These are phyloP conservation scores for Sporothrix brunneoviolacea DNA, from an alignment of 2,329 filamentous ascomycete genomes.

Conservation along the genomic window DNA sequence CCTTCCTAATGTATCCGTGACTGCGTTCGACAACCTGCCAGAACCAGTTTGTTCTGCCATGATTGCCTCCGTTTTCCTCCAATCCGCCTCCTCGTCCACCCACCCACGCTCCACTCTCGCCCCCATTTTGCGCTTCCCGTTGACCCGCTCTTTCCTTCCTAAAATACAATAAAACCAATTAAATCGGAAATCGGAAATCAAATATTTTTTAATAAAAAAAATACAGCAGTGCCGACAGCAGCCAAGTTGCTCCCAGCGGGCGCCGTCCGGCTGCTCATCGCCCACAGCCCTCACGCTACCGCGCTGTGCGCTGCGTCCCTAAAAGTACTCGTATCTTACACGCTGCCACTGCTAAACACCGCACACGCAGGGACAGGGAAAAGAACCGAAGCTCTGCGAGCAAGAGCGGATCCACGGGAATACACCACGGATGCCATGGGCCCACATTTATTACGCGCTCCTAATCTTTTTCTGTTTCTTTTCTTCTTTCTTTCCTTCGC, in stretches of 20 bases:
- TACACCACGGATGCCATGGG: background rate
- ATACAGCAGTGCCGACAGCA: background rate
- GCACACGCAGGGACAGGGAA: no score
- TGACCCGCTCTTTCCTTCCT: slow-evolving; percentile 9
- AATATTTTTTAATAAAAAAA: background rate
- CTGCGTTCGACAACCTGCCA: background rate
- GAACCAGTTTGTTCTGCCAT: background rate
- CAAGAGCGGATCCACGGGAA: slow-evolving; percentile 11
- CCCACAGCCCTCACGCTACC: no score
- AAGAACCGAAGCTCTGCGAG: no score
- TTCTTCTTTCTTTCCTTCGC: slow-evolving; percentile 4
- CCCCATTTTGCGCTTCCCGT: slow-evolving; percentile 4
- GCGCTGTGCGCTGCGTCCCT: no score
- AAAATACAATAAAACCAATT: background rate
- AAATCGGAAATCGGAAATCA: background rate
- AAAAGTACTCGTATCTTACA: no score
- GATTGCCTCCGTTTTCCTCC: background rate
- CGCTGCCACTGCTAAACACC: no score
- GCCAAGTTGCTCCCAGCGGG: no score
- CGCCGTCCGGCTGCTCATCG: no score
- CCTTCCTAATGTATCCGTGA: background rate
- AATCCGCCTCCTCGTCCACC: background rate
- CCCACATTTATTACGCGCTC: slow-evolving; percentile 11
- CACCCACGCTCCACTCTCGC: background rate
- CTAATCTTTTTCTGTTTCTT: slow-evolving; percentile 6